These are phyloP conservation scores for Potentilla sterilis DNA, from an alignment of 306 rosid genomes.

Conservation along the genomic window DNA sequence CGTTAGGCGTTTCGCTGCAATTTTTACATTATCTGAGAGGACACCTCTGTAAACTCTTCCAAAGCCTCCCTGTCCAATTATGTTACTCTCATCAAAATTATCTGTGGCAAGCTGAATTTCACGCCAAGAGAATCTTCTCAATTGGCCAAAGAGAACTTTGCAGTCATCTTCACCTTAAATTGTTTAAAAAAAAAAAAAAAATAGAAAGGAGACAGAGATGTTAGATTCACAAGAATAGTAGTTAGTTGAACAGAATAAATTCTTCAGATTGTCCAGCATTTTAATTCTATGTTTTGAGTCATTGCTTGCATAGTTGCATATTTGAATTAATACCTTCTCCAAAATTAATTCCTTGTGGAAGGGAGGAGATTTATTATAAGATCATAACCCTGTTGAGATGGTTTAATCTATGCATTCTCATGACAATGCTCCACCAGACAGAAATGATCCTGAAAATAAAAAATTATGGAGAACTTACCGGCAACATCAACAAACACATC, in stretches of 20 bases:
- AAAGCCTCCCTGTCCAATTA: conserved; percentile 98
- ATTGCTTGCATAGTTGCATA: neutral
- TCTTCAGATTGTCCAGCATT: neutral
- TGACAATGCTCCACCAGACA: neutral
- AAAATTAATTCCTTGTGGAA: neutral
- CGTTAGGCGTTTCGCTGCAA: conserved; percentile 82
- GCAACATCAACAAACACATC: conserved; percentile 79
- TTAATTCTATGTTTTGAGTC: neutral
- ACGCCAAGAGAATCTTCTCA: conserved; percentile 80
- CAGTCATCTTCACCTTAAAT: conserved; percentile 74
- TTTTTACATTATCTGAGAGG: conserved; percentile 61
- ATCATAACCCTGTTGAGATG: neutral
- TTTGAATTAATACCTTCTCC: neutral
- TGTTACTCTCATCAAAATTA: conserved; percentile 65
- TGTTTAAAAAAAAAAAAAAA: neutral
- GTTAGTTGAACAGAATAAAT: neutral
- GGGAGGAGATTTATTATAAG: neutral
- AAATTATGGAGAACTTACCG: conserved; percentile 42
- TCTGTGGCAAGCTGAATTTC: conserved; percentile 85
- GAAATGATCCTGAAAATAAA: neutral
- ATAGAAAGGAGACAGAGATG: neutral
- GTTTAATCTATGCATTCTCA: neutral
- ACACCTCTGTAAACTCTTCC: conserved; percentile 92
- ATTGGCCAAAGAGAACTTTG: conserved; percentile 61
- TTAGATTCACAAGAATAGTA: neutral